A percentile compares a stretch with the other conserved stretches of the same genome.
Evolutionary conservation across 1,284 basidiomycete genomes (phyloP).

Genomic region (Coriolopsis trogii): DNA sequence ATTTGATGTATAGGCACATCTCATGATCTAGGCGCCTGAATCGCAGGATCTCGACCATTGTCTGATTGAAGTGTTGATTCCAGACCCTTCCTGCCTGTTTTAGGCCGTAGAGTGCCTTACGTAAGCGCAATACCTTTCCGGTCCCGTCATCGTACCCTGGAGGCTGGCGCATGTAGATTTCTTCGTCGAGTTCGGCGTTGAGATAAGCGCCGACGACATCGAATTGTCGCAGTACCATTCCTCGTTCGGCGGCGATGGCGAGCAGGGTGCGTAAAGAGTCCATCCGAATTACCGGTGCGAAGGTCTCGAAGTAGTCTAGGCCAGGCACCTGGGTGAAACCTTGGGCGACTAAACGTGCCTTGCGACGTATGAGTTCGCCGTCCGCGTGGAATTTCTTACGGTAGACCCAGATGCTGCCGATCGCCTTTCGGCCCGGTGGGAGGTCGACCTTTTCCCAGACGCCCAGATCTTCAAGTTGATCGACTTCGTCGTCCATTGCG

Average conservation of each 20-base stretch:
- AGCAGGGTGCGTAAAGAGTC: conserved; percentile 32
- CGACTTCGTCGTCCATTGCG: conserved; percentile 15
- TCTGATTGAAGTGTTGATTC: too few species aligned
- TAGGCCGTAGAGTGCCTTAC: conserved; percentile 29
- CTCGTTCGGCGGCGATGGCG: conserved; percentile 35
- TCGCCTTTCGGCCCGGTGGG: conserved; percentile 24
- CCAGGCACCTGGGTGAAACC: conserved; percentile 44
- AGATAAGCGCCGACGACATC: conserved; percentile 46
- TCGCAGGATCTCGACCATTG: conserved; percentile 11
- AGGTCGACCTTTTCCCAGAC: conserved; percentile 22
- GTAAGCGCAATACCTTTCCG: not conserved
- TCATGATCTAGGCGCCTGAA: too few species aligned
- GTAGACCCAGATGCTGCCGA: conserved; percentile 41
- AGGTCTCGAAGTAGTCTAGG: conserved; percentile 40
- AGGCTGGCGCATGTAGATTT: conserved; percentile 39
- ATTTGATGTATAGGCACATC: too few species aligned
- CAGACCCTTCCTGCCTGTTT: conserved; percentile 29
- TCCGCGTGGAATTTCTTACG: conserved; percentile 31
- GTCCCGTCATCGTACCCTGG: conserved; percentile 22
- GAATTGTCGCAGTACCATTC: conserved; percentile 40
- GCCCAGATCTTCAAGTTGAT: conserved; percentile 14
- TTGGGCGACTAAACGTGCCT: conserved; percentile 43
- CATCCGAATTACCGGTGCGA: conserved; percentile 34
- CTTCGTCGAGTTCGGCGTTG: conserved; percentile 37
- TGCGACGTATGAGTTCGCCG: conserved; percentile 35